These are phyloP conservation scores for Malassezia arunalokei DNA, from an alignment of 1,284 basidiomycete species.

Conservation along the genomic window DNA sequence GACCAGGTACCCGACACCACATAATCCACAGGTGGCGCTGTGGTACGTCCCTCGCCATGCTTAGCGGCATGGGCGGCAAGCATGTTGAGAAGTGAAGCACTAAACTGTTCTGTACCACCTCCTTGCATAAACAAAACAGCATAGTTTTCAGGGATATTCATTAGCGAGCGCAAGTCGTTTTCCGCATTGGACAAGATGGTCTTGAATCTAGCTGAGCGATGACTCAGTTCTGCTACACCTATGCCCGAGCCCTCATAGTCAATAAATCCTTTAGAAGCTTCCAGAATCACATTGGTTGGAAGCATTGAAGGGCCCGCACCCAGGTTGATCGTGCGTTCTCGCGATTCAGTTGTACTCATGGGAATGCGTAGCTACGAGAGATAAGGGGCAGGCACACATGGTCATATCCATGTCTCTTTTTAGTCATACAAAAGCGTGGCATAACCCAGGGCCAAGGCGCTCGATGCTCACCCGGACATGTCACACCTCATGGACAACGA, in stretches of 20 bases:
- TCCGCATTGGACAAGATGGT: slow-evolving; percentile 36
- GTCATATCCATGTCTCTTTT: background rate
- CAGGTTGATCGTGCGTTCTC: slow-evolving; percentile 40
- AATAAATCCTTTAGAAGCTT: slow-evolving; percentile 37
- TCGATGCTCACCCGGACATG: slow-evolving; percentile 10
- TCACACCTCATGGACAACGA: slow-evolving; percentile 25
- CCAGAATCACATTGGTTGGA: slow-evolving; percentile 38
- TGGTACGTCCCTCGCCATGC: slow-evolving; percentile 13
- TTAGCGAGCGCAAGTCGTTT: slow-evolving; percentile 30
- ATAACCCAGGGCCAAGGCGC: background rate
- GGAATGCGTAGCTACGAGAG: background rate
- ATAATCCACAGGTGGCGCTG: slow-evolving; percentile 39
- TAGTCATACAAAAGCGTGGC: background rate
- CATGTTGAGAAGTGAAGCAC: slow-evolving; percentile 40
- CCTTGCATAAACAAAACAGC: slow-evolving; percentile 42
- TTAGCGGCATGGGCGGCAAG: slow-evolving; percentile 32
- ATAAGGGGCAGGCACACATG: background rate
- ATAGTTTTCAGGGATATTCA: slow-evolving; percentile 34
- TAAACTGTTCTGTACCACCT: slow-evolving; percentile 44
- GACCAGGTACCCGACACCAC: slow-evolving; percentile 42
- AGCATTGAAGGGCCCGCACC: slow-evolving; percentile 42
- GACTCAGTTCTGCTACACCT: slow-evolving; percentile 43
- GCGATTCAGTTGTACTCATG: background rate
- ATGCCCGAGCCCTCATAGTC: slow-evolving; percentile 40
- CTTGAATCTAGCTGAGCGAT: slow-evolving; percentile 40